Conservation (phyloP, 2,329 filamentous ascomycete species). For the Beauveria medogensis region DNA sequence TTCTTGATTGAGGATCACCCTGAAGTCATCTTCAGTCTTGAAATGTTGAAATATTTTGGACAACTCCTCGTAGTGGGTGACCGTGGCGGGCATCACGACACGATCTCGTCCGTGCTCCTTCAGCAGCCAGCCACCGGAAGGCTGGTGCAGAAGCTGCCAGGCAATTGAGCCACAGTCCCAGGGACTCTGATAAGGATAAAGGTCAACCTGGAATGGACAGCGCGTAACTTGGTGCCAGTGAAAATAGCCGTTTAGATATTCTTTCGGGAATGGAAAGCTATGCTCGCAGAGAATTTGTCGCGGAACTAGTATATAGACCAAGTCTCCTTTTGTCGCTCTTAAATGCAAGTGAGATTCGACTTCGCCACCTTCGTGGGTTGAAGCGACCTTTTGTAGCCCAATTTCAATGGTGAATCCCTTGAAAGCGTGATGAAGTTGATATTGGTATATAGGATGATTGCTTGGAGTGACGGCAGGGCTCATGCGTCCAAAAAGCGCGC, state of each 20-base stretch:
- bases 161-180: not conserved
- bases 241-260: not conserved
- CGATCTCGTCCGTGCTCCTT: not conserved
- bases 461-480: not conserved
- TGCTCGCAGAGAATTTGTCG: not conserved
- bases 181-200: not conserved
- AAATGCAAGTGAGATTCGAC: not conserved
- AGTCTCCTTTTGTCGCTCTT: not conserved
- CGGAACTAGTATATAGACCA: not conserved
- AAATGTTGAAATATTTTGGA: not conserved
- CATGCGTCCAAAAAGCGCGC: not conserved
- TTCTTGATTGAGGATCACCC: rapidly evolving
- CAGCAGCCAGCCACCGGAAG: not conserved
- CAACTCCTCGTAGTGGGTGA: not conserved
- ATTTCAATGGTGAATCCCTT: not conserved
- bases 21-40: not conserved
- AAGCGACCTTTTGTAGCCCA: not conserved
- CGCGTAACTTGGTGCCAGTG: not conserved
- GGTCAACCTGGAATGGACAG: not conserved
- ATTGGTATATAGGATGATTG: not conserved
- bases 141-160: too few species aligned
- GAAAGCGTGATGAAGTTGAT: not conserved
- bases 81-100: not conserved
- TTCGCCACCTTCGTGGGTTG: rapidly evolving
- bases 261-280: not conserved